Evolutionary conservation across 768 basidiomycete genomes (phyloP).

Genomic region (Boletus insuetus): DNA sequence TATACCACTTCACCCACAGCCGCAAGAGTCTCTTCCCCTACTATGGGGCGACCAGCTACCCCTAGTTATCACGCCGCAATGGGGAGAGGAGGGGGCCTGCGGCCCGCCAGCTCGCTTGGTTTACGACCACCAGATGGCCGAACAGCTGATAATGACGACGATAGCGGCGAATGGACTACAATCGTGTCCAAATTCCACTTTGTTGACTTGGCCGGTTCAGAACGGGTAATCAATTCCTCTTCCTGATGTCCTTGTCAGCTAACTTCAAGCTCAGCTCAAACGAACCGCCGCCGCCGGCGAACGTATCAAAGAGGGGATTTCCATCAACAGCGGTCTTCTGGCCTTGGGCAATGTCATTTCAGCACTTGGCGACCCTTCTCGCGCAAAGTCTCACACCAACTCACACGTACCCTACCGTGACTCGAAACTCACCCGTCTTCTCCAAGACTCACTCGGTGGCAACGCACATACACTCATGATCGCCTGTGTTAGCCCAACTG

Average conservation of each 20-base stretch:
- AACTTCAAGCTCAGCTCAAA: constrained; percentile 62
- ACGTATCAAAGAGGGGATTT: constrained; percentile 97
- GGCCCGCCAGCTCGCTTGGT: constrained; percentile 82
- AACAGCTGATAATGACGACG: constrained; percentile 48
- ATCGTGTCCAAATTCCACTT: constrained; percentile 97
- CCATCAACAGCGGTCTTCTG: constrained; percentile 94
- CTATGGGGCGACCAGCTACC: constrained; percentile 72
- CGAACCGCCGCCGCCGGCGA: constrained; percentile 95
- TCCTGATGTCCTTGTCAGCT: constrained; percentile 10
- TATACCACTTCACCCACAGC: constrained; percentile 43
- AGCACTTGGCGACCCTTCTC: constrained; percentile 89
- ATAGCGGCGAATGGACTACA: constrained; percentile 81
- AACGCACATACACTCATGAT: constrained; percentile 99
- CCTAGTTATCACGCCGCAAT: constrained; percentile 79
- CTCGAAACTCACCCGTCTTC: constrained; percentile 87
- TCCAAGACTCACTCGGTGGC: constrained; percentile 87
- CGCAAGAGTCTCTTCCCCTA: constrained; percentile 68
- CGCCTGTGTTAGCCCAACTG: constrained; percentile 94
- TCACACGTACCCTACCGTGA: constrained; percentile 97
- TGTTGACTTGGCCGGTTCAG: constrained; percentile 96
- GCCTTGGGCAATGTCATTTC: constrained; percentile 99
- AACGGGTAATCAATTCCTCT: constrained; percentile 56
- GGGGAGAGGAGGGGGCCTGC: constrained; percentile 60
- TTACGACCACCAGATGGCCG: constrained; percentile 51
- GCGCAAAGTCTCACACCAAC: constrained; percentile 78